Evolutionary conservation across 345 rosid genomes (phyloP), one percentile per base, ranked within the genome.

Genomic region (Salix udensis): DNA sequence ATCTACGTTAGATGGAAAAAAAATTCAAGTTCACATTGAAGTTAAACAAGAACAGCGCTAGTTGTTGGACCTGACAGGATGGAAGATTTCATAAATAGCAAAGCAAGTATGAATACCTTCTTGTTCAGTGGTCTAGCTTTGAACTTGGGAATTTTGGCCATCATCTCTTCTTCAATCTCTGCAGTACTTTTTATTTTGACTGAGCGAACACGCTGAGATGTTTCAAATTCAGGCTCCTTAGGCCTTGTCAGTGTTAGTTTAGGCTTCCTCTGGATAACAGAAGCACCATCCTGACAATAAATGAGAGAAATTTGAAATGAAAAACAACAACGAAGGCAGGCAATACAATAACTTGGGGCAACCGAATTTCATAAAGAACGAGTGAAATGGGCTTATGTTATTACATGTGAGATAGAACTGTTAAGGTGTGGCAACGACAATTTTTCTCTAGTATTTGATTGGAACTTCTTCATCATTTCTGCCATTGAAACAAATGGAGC

Each of bases 161-260:
- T 85, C 95, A 96, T 89, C 88, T 96, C 99, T 86, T 94, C 99
- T 83, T 96, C 99, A 73, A 96, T 87, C 83, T 96, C 99, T 2
- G 92, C 91, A n/a, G 91, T 84, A 79, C 99, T 94, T 88, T 92
- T 96, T 74, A 91, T 80, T 83, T 66, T 89, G 64, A 91, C 91
- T 15, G 91, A 79, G 44, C 98, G 98, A 74, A 86, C 87, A 26
- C 99, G 83, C 81, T 96, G 99, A 74, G 95, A 76, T 78, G 99
- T 94, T 87, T 88, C 98, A 71, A 96, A 78, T 40, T 91, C 99
- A 6, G 98, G 99, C 75, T 93, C 98, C 86, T 92, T 93, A 0
- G 98, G 99, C 84, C 89, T 92, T 64, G 99, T 96, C 85, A 96
- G 84, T 71, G 87, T 88, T 76, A 96, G 93, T 83, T 78, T 85